Evolutionary conservation across 2,329 filamentous ascomycete genomes (phyloP), one percentile per base, ranked within the genome.

Genomic region (Fusarium haematococcum): DNA sequence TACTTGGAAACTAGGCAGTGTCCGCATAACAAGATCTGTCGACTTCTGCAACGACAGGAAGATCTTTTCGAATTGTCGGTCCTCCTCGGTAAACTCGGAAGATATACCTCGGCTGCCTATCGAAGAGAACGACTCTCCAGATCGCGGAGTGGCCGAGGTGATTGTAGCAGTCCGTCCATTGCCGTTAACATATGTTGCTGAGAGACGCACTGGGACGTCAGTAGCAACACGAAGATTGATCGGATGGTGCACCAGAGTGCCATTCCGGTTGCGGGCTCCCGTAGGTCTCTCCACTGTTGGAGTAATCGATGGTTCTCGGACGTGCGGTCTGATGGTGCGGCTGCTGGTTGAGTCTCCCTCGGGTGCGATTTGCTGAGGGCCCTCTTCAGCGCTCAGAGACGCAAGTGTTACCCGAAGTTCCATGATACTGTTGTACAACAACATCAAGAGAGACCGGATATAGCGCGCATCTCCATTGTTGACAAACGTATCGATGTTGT

Each of bases 51-150:
- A 86, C 54, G 93, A 93, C 37, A 95, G 80, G 84, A 94, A 97
- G 25, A 98, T 94, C 70, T 88, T 90, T 72, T 97, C 95, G 75
- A 98, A 98, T 32, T 92, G 89, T 18, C 90, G 88, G 76, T 97
- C 95, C 72, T 97, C 94, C 73, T 95, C 93, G 3, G 89, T 89
- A 59, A 92, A 90, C 60, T 95, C 93, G 11, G 90, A 81, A 48
- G 88, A 86, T 33, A 86, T 84, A 63, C 86, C 79, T 32, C 80
- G 81, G 25, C 77, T 81, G 35, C 86, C 86, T 5, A 87, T 85
- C 0, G 92, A 91, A 2, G 86, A 88, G 80, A 97, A 97, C 0
- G 94, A 94, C 78, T 97, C 95, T 50, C 92, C 93, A 9, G 94
- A 97, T 27, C 94, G 91, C 54, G 95, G 94, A 1, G 94, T 97